A percentile compares a stretch with the other conserved stretches of the same genome.
Evolutionary conservation across 129 eudicot genomes (phyloP).

Genomic region (Lonicera japonica): DNA sequence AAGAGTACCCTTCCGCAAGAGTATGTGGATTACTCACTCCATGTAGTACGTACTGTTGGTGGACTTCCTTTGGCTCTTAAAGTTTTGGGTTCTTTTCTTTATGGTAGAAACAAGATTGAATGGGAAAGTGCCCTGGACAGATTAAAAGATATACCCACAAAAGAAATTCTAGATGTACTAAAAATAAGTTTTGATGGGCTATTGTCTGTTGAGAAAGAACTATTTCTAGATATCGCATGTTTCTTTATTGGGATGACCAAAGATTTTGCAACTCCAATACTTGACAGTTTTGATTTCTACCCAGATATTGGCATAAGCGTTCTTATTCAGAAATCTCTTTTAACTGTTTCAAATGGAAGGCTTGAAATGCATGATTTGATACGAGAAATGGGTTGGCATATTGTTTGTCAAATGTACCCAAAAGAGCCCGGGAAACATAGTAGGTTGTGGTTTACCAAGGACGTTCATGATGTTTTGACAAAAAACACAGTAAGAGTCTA

Average conservation of each 20-base stretch:
- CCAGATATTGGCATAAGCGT: not conserved
- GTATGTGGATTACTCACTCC: not conserved
- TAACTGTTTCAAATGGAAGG: not conserved
- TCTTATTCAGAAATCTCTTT: not conserved
- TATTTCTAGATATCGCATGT: constrained; percentile 2
- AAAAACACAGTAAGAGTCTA: not conserved
- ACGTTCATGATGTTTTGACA: not conserved
- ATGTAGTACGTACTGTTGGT: not conserved
- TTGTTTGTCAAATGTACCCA: not conserved
- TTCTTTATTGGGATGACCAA: not conserved
- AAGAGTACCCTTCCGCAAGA: not conserved
- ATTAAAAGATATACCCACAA: not conserved
- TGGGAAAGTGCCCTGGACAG: not conserved
- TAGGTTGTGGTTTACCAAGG: constrained; percentile 10
- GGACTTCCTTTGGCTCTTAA: constrained; percentile 8
- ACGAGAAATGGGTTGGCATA: constrained; percentile 10
- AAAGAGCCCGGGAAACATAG: not conserved
- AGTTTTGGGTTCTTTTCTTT: not conserved
- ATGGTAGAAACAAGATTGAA: not conserved
- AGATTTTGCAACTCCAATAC: not conserved
- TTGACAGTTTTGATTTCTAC: not conserved
- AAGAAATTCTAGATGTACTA: not conserved
- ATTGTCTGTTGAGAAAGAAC: not conserved
- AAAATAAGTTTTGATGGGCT: constrained; percentile 1
- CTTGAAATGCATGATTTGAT: constrained; percentile 14